Evolutionary conservation across 176 grass and related monocot species (phyloP).

Genomic region (Hsuehochloa calcarea): DNA sequence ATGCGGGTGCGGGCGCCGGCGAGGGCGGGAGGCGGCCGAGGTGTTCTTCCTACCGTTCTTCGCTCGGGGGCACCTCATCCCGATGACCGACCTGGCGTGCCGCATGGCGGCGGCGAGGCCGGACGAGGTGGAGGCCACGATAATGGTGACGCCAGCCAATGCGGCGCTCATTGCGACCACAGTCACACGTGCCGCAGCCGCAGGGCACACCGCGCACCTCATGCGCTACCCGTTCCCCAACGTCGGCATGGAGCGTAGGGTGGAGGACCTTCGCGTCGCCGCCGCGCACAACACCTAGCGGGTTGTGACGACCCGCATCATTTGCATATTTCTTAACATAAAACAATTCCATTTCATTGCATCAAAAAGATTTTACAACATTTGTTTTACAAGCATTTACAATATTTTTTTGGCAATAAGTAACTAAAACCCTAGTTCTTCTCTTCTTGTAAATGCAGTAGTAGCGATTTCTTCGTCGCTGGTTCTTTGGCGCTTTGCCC

Average conservation of each 20-base stretch:
- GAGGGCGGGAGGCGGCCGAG: not conserved
- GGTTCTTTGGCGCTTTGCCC: too few species aligned
- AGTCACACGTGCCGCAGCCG: slow-evolving; percentile 18
- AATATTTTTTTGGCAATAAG: too few species aligned
- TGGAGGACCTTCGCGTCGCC: slow-evolving; percentile 51
- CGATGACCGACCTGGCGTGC: slow-evolving; percentile 63
- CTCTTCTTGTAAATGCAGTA: too few species aligned
- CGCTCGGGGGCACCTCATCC: slow-evolving; percentile 67
- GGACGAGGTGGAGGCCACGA: slow-evolving; percentile 33
- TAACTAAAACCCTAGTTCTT: too few species aligned
- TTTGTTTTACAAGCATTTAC: too few species aligned
- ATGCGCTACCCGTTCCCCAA: slow-evolving; percentile 59
- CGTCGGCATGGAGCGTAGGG: slow-evolving; percentile 45
- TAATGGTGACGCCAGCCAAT: slow-evolving; percentile 64
- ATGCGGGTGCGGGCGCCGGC: not conserved
- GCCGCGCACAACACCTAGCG: slow-evolving; percentile 39
- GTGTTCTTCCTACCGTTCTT: slow-evolving; percentile 84
- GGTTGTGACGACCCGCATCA: too few species aligned
- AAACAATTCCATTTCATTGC: too few species aligned
- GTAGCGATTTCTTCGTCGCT: too few species aligned
- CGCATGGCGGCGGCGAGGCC: slow-evolving; percentile 39
- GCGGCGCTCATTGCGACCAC: slow-evolving; percentile 37
- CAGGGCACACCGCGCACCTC: slow-evolving; percentile 30
- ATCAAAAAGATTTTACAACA: too few species aligned
- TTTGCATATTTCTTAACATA: too few species aligned